A percentile compares a stretch with the other conserved stretches of the same genome.
Conservation (phyloP, 495 filamentous ascomycete species). For the Aspergillus kassunensis region DNA sequence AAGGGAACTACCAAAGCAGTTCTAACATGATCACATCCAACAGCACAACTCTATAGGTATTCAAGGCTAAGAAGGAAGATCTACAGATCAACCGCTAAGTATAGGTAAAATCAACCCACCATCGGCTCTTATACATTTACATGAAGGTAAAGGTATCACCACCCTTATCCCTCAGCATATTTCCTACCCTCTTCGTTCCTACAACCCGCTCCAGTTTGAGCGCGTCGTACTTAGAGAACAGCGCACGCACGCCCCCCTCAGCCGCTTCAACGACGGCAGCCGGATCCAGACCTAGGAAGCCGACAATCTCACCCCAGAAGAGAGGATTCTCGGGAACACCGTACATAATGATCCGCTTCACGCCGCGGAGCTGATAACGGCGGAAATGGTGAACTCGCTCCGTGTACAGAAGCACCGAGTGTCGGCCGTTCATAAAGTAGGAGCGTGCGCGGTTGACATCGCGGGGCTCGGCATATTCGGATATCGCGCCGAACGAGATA, state of each 20-base stretch:
- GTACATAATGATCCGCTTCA: slow-evolving; percentile 78
- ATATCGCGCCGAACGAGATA: slow-evolving; percentile 78
- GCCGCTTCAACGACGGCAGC: slow-evolving; percentile 35
- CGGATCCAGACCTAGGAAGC: slow-evolving; percentile 54
- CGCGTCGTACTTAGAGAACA: slow-evolving; percentile 87
- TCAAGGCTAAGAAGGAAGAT: no score
- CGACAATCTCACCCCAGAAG: slow-evolving; percentile 87
- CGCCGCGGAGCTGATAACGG: slow-evolving; percentile 74
- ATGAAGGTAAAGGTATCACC: slow-evolving; percentile 78
- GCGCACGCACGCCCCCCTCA: slow-evolving; percentile 53
- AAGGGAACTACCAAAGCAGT: no score
- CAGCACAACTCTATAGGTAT: no score
- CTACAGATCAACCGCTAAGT: neutral
- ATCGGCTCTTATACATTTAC: slow-evolving; percentile 17
- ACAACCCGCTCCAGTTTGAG: slow-evolving; percentile 87
- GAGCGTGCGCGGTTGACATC: slow-evolving; percentile 79
- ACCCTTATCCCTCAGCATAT: slow-evolving; percentile 68
- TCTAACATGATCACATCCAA: no score
- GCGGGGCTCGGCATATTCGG: slow-evolving; percentile 74
- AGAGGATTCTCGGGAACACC: slow-evolving; percentile 79
- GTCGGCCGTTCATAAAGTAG: slow-evolving; percentile 78
- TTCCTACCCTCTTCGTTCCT: slow-evolving; percentile 65
- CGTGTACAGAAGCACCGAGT: slow-evolving; percentile 83
- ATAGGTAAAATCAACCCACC: neutral
- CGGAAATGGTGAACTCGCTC: slow-evolving; percentile 94